Percentiles rank a stretch among this genome's conserved stretches.
Conservation (phyloP, 805 yeast genomes). For the Cyberlindnera bimundalis region DNA sequence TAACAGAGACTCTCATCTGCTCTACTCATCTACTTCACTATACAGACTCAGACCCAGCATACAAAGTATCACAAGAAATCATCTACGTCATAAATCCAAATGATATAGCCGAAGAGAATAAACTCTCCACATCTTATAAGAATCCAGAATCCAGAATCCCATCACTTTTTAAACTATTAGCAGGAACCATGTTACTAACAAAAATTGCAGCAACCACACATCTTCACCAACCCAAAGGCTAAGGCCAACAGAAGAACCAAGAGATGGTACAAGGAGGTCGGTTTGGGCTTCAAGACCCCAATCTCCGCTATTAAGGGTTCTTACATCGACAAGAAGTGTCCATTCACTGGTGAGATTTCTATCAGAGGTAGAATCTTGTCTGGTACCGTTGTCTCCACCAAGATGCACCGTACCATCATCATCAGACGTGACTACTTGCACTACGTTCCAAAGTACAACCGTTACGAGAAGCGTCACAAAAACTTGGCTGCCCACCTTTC, state of each 20-base stretch:
- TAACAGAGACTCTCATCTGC: too few species aligned
- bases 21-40: too few species aligned
- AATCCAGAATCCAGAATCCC: too few species aligned
- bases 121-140: too few species aligned
- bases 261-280: constrained; percentile 99
- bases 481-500: constrained; percentile 99
- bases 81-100: too few species aligned
- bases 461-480: constrained; percentile 99
- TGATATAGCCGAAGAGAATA: too few species aligned
- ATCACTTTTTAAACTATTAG: not conserved
- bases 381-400: constrained; percentile 99
- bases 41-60: too few species aligned
- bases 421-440: constrained; percentile 99
- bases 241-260: constrained; percentile 98
- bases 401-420: constrained; percentile 99
- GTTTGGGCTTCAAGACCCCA: constrained; percentile 99
- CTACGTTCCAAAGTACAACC: constrained; percentile 99
- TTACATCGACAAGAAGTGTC: constrained; percentile 99
- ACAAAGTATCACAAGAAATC: too few species aligned
- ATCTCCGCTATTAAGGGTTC: constrained; percentile 96
- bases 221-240: constrained; percentile 99
- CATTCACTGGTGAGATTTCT: constrained; percentile 94
- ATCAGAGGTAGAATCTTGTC: constrained; percentile 99
- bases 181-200: constrained; percentile 36
- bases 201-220: constrained; percentile 89